Evolutionary conservation across 352 stramenopile genomes (phyloP), one percentile per base, ranked within the genome.

Genomic region (Globisporangium acanthophoron): DNA sequence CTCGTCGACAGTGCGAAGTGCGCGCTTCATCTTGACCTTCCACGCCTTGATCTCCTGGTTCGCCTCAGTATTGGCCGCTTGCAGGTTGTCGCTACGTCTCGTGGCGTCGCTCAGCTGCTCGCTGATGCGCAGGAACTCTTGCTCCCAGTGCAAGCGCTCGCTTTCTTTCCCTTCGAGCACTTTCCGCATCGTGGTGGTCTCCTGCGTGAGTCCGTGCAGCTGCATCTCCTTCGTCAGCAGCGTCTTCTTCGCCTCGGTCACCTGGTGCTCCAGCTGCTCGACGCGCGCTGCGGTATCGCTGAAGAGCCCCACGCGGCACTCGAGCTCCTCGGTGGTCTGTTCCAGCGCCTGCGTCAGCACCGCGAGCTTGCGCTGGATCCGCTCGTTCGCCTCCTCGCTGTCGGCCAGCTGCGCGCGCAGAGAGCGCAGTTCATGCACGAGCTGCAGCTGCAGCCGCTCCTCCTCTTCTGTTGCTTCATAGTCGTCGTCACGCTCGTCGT

Each of bases 201-300:
- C 65, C 60, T 86, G 70, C 16, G 59, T 51, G 33, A 78, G 67
- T 12, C 85, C 76, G 45, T 87, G 70, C 44, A 82, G 60, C 31
- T 80, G 70, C 76, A 90, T 87, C 54, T 90, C 77, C 31, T 66
- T 70, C 31, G 69, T 84, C 48, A 88, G 65, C n/a, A 87, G 39
- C 12, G 67, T 62, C 49, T 78, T 73, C 59, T 79, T 82, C 16
- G 69, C 73, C n/a, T 83, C 68, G 0, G 54, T 58, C 13, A 76
- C 58, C 15, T 77, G 73, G 15, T 49, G 43, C 55, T 88, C 75
- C 18, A 79, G 56, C 5, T 37, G 59, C 46, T 78, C 78, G 15
- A 78, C 69, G 43, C 74, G 71, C 24, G 64, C 66, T 45, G 78
- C 71, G 16, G 71, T 65, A 20, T 87, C 71, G 15, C 53, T 65